Evolutionary conservation across 106 monocot genomes (phyloP).

Genomic region (Gastrodia elata): DNA sequence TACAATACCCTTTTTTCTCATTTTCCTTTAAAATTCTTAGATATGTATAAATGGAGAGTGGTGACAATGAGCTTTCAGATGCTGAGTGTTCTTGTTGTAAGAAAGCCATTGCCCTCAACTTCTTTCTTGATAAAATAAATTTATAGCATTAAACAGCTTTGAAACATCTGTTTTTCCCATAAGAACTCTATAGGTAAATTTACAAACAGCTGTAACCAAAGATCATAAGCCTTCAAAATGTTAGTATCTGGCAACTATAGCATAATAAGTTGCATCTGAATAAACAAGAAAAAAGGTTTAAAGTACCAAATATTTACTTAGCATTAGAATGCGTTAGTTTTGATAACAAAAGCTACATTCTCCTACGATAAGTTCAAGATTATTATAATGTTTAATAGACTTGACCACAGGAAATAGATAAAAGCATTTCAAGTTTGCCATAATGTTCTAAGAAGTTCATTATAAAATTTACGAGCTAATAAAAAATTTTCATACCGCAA

Average conservation of each 20-base stretch:
- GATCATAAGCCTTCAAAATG: background rate
- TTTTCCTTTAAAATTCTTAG: too few species aligned
- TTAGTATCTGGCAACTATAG: background rate
- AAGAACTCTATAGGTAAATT: background rate
- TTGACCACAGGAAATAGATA: background rate
- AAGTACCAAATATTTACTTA: background rate
- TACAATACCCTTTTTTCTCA: too few species aligned
- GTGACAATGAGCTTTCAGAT: too few species aligned
- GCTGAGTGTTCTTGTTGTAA: too few species aligned
- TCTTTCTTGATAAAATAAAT: too few species aligned
- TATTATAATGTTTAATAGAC: background rate
- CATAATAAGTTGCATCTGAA: background rate
- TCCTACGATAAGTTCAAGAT: background rate
- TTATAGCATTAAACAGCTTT: too few species aligned
- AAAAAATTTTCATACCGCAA: conserved; percentile 32
- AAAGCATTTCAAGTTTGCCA: background rate
- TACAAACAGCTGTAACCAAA: background rate
- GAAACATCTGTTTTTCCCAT: too few species aligned
- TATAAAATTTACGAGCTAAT: background rate
- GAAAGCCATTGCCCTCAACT: too few species aligned
- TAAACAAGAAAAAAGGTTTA: background rate
- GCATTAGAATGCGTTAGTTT: too few species aligned
- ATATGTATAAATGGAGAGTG: too few species aligned
- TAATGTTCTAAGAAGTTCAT: background rate
- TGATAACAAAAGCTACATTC: background rate